Conservation (phyloP, 2,329 filamentous ascomycete species). For the Aspergillus neotritici region DNA sequence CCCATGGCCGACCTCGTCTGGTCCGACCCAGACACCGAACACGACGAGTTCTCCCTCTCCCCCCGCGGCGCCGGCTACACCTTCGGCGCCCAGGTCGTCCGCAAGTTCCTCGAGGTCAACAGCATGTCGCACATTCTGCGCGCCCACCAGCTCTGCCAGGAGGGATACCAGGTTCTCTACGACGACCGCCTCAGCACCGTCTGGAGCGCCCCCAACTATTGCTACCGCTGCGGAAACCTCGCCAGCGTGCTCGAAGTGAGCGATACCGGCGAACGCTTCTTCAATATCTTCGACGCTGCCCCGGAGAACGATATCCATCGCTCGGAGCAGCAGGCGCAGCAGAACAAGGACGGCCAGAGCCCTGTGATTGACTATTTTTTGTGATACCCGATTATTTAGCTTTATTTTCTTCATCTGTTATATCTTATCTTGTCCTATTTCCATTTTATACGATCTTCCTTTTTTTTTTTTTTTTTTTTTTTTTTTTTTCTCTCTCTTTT, state of each 20-base stretch:
- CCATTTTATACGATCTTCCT: conserved; percentile 1
- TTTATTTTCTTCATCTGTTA: conserved; percentile 7
- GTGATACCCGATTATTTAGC: conserved; percentile 41
- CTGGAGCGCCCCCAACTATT: conserved; percentile 96
- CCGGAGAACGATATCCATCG: conserved; percentile 88
- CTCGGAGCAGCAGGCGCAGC: conserved; percentile 67
- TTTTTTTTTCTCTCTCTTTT: conserved; percentile 4
- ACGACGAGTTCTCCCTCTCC: conserved; percentile 92
- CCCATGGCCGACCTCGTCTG: conserved; percentile 99
- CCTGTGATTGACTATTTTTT: conserved; percentile 67
- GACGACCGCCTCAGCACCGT: conserved; percentile 92
- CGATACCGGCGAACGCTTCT: conserved; percentile 85
- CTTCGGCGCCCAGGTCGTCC: conserved; percentile 94
- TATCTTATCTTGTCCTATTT: conserved; percentile 12
- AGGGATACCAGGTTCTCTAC: conserved; percentile 95
- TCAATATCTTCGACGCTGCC: conserved; percentile 96
- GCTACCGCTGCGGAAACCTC: conserved; percentile 93
- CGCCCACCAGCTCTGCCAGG: conserved; percentile 97
- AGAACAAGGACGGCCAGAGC: conserved; percentile 64
- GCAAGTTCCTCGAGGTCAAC: conserved; percentile 96
- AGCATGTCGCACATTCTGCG: conserved; percentile 95
- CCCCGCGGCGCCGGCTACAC: conserved; percentile 94
- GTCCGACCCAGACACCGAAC: conserved; percentile 96
- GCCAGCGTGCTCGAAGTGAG: conserved; percentile 95
- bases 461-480: conserved; percentile 11